Evolutionary conservation across 83 land plant species (phyloP).

Genomic region (Thuja plicata): DNA sequence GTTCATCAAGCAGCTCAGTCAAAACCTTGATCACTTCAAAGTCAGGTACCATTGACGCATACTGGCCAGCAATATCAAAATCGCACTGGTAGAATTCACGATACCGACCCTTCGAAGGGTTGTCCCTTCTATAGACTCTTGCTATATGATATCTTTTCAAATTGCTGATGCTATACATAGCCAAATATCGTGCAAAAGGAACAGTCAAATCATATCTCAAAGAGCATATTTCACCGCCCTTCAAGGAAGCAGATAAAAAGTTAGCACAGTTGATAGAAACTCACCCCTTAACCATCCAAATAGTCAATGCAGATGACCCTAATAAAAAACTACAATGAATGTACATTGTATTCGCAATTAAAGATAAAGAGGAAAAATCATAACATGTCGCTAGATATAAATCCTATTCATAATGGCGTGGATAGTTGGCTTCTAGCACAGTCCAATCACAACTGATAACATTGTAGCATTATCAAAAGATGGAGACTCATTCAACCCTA

Average conservation of each 20-base stretch:
- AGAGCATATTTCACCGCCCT: conserved; percentile 94
- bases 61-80: conserved; percentile 90
- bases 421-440: not conserved
- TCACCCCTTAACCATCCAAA: not conserved
- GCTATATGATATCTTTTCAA: conserved; percentile 88
- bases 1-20: conserved; percentile 77
- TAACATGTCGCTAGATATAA: conserved; percentile 2
- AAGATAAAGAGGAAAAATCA: not conserved
- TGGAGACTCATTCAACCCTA: not conserved
- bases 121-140: conserved; percentile 84
- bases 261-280: not conserved
- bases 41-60: conserved; percentile 78
- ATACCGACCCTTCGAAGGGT: conserved; percentile 86
- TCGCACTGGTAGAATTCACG: conserved; percentile 96
- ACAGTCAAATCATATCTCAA: conserved; percentile 89
- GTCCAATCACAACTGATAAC: not conserved
- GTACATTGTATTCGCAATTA: not conserved
- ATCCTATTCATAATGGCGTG: not conserved
- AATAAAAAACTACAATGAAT: not conserved
- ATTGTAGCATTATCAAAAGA: not conserved
- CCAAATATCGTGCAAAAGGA: conserved; percentile 86
- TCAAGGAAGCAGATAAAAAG: conserved; percentile 17
- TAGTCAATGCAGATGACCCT: not conserved
- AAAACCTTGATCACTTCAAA: conserved; percentile 76
- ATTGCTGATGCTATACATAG: conserved; percentile 71